These are phyloP conservation scores for Pouteria campechiana DNA, from an alignment of 179 eudicot species.

Conservation along the genomic window DNA sequence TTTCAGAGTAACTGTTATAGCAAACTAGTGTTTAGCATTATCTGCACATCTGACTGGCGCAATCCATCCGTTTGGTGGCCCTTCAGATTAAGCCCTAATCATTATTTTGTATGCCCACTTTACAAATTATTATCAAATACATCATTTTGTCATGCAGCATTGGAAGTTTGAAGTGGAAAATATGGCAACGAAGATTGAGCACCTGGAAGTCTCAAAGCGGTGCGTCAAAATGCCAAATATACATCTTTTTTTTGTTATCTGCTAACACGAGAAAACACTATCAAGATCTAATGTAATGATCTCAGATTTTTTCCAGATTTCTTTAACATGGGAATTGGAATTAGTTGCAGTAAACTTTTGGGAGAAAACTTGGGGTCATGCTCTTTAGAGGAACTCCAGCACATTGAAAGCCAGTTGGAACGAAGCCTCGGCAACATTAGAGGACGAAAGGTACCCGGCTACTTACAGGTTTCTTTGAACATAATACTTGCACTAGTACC, in stretches of 20 bases:
- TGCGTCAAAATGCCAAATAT: constrained; percentile 3
- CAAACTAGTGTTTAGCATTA: no score
- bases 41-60: no score
- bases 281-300: no score
- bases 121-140: no score
- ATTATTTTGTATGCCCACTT: no score
- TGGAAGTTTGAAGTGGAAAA: constrained; percentile 57
- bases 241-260: neutral
- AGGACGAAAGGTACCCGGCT: constrained; percentile 64
- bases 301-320: no score
- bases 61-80: no score
- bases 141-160: no score
- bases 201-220: constrained; percentile 66
- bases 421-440: constrained; percentile 46
- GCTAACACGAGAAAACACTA: no score
- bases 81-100: no score
- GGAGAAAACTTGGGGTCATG: constrained; percentile 73
- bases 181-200: constrained; percentile 65
- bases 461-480: no score
- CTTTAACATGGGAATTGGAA: neutral
- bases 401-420: constrained; percentile 66
- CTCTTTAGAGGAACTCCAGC: constrained; percentile 54
- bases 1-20: neutral
- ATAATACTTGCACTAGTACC: no score
- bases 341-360: constrained; percentile 41